A percentile compares a stretch with the other conserved stretches of the same genome.
phyloP scores from a whole-genome alignment of 306 rosid species.

The Inga laurina region DNA sequence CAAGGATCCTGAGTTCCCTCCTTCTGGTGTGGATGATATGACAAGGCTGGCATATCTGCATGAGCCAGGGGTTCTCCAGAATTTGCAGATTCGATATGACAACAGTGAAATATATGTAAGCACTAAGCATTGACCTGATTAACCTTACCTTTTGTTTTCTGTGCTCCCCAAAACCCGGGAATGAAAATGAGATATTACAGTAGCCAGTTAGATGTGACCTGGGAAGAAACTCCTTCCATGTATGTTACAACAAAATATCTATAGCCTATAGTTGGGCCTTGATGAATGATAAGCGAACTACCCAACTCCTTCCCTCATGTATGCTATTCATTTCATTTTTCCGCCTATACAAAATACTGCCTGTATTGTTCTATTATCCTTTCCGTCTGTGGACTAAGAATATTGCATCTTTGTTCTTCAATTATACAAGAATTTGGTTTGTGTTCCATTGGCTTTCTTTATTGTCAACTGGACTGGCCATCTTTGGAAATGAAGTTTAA shows the following conservation, averaged over 20 bases:
- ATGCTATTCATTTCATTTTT: background rate
- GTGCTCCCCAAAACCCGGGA: background rate
- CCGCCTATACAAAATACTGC: background rate
- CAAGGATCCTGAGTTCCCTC: conserved; percentile 94
- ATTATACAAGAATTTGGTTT: background rate
- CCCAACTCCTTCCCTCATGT: background rate
- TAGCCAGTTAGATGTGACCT: background rate
- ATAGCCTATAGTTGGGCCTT: background rate
- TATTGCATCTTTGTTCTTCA: background rate
- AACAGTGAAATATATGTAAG: conserved; percentile 86
- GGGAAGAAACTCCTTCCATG: background rate
- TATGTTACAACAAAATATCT: background rate
- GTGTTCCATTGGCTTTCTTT: background rate
- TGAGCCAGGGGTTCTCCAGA: conserved; percentile 92
- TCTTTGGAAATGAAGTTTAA: conserved; percentile 26
- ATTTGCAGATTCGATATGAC: conserved; percentile 68
- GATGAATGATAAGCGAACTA: background rate
- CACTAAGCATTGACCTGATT: conserved; percentile 40
- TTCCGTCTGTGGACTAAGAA: background rate
- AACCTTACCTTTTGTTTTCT: background rate
- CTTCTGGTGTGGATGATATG: conserved; percentile 90
- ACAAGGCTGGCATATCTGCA: conserved; percentile 94
- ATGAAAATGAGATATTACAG: background rate
- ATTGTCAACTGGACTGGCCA: background rate
- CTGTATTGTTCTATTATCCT: background rate